Evolutionary conservation across 352 stramenopile species (phyloP).

Genomic region (Pythium vanterpoolii): DNA sequence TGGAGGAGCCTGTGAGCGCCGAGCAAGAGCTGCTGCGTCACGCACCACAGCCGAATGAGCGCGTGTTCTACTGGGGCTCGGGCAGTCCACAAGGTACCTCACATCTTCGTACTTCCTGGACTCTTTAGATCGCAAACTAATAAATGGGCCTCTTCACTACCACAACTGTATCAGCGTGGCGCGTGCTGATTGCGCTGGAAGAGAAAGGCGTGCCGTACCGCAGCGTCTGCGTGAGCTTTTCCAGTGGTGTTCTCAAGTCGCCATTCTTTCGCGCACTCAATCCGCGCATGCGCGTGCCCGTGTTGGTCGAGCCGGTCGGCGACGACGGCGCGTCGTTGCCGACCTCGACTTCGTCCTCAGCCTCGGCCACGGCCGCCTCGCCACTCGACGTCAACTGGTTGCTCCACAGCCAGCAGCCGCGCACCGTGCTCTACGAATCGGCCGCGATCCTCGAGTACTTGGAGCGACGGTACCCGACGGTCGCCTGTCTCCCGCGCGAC

Average conservation of each 20-base stretch:
- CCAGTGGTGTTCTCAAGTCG: slow-evolving; percentile 78
- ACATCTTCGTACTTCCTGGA: not conserved
- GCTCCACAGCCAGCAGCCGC: slow-evolving; percentile 30
- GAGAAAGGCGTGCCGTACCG: slow-evolving; percentile 77
- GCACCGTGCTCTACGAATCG: slow-evolving; percentile 73
- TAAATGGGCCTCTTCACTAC: too few relatives aligned
- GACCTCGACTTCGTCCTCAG: not conserved
- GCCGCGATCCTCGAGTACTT: slow-evolving; percentile 78
- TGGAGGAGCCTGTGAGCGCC: slow-evolving; percentile 28
- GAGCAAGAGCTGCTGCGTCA: slow-evolving; percentile 58
- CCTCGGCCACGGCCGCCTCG: not conserved
- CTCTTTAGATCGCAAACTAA: too few relatives aligned
- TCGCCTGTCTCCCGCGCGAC: slow-evolving; percentile 45
- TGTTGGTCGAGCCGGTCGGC: slow-evolving; percentile 68
- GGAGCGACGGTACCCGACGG: slow-evolving; percentile 55
- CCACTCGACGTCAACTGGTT: slow-evolving; percentile 9
- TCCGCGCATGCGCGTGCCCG: slow-evolving; percentile 76
- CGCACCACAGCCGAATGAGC: slow-evolving; percentile 59
- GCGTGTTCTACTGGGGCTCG: slow-evolving; percentile 82
- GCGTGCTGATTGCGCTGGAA: slow-evolving; percentile 77
- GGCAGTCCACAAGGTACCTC: slow-evolving; percentile 71
- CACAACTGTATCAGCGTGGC: slow-evolving; percentile 55
- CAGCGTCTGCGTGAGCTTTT: slow-evolving; percentile 82
- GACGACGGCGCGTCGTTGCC: slow-evolving; percentile 3
- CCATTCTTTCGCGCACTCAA: slow-evolving; percentile 75